Evolutionary conservation across 176 grass and related monocot genomes (phyloP), one percentile per base, ranked within the genome.

Genomic region (Triticum dicoccoides): DNA sequence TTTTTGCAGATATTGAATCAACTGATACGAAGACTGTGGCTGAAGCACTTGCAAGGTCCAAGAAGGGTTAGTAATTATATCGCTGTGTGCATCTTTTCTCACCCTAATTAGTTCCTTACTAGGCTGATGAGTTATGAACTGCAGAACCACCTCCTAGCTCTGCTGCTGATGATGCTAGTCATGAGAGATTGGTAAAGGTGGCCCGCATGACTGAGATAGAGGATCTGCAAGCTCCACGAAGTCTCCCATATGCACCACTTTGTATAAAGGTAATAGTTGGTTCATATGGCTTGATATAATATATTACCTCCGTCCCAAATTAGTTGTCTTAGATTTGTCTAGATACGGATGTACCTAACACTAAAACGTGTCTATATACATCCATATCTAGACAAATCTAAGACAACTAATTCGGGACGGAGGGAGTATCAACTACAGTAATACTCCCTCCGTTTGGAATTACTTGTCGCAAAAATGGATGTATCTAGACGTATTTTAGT

Each of bases 191-290:
- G 34, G 65, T 86, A 80, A 95, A 83, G 76, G 93, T 91, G 82
- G 82, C 93, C 67, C 91, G 93, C 49, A 95, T 98, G 96, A 98
- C 91, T 71, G 96, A 93, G 79, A 91, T 98, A 82, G 96, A 92
- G 39, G 96, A 98, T 81, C 80, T 98, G 79, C 93, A 95, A 89
- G 91, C 83, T 87, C 67, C 91, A 45, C 84, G 61, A 32, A 91
- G 69, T 29, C 79, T 90, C 71, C 78, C 81, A 23, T 95, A 92
- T 69, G 91, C 96, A 72, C 83, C 88, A 61, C 96, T 98, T 82
- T 94, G 91, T 73, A 98, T 98, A 72, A 98, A 98, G 91, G 96
- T 98, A 61, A 52, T 58, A 15, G 23, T 54, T 81, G 45, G 38
- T 64, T 82, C 18, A 69, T 39, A 76, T 86, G 41, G 72, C 15